These are phyloP conservation scores for Ceratocystis papillata DNA, from an alignment of 2,329 filamentous ascomycete species.

Conservation along the genomic window DNA sequence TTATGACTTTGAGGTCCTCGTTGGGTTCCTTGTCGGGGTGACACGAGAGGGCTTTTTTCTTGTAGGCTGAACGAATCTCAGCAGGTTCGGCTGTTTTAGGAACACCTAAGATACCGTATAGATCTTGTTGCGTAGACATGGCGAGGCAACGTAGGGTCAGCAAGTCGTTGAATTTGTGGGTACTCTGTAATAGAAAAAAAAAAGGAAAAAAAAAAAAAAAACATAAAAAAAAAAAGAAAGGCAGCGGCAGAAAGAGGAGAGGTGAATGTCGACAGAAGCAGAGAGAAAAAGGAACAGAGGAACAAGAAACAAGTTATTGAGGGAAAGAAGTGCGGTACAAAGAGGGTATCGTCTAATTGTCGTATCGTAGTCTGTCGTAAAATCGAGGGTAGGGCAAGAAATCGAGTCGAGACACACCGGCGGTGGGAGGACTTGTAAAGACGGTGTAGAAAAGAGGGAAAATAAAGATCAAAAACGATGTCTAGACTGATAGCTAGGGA, in stretches of 20 bases:
- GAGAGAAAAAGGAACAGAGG: not conserved
- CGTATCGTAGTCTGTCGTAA: slow-evolving; percentile 8
- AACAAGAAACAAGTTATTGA: not conserved
- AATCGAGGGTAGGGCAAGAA: not conserved
- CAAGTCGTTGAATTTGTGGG: slow-evolving; percentile 19
- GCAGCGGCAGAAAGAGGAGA: not conserved
- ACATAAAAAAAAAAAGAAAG: not conserved
- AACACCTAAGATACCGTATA: slow-evolving; percentile 67
- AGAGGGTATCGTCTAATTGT: slow-evolving; percentile 12
- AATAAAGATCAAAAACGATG: not conserved
- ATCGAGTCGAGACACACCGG: not conserved
- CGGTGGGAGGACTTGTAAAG: not conserved
- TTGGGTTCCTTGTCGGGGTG: slow-evolving; percentile 88
- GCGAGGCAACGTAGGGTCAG: slow-evolving; percentile 26
- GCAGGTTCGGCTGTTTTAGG: slow-evolving; percentile 56
- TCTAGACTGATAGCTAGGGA: not conserved
- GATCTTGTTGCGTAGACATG: slow-evolving; percentile 55
- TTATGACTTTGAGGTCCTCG: slow-evolving; percentile 60
- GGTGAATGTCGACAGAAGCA: not conserved
- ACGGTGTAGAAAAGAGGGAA: not conserved
- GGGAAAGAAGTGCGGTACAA: not conserved
- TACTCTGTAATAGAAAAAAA: not conserved
- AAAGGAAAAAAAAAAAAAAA: not conserved
- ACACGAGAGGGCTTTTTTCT: slow-evolving; percentile 76
- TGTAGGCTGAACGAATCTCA: slow-evolving; percentile 68